Conservation (phyloP, 140 eudicot genomes). For the Cichorium intybus region DNA sequence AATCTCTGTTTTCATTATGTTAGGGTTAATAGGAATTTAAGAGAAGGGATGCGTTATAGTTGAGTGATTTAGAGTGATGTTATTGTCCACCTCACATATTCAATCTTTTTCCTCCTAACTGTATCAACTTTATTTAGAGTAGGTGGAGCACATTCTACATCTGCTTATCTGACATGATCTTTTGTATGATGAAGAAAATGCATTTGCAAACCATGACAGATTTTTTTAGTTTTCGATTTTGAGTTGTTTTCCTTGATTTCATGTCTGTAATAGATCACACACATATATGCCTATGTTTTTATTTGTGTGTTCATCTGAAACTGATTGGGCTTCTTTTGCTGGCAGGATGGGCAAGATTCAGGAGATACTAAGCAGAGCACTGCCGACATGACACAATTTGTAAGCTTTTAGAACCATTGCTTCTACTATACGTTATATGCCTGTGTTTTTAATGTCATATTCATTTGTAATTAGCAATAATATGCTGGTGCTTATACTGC, state of each 20-base stretch:
- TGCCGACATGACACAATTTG: conserved; percentile 94
- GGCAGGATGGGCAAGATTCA: conserved; percentile 91
- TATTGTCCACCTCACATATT: neutral
- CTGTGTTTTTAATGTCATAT: neutral
- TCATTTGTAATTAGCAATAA: neutral
- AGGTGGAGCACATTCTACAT: no score
- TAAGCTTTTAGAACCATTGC: conserved; percentile 40
- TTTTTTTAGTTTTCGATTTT: no score
- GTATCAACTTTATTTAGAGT: neutral
- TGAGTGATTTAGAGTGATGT: neutral
- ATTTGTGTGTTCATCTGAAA: no score
- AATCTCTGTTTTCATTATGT: neutral
- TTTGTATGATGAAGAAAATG: no score
- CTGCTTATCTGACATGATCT: no score
- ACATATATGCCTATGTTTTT: neutral
- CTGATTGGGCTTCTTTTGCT: conserved; percentile 8
- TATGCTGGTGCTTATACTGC: neutral
- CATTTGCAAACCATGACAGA: no score
- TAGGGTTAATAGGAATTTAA: conserved; percentile 2
- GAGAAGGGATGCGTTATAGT: neutral
- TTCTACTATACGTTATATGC: neutral
- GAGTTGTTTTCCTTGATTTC: no score
- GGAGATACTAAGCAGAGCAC: conserved; percentile 84
- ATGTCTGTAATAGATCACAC: neutral
- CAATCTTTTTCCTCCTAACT: neutral